phyloP scores from a whole-genome alignment of 345 rosid species.

The Eutrema yunnanense region DNA sequence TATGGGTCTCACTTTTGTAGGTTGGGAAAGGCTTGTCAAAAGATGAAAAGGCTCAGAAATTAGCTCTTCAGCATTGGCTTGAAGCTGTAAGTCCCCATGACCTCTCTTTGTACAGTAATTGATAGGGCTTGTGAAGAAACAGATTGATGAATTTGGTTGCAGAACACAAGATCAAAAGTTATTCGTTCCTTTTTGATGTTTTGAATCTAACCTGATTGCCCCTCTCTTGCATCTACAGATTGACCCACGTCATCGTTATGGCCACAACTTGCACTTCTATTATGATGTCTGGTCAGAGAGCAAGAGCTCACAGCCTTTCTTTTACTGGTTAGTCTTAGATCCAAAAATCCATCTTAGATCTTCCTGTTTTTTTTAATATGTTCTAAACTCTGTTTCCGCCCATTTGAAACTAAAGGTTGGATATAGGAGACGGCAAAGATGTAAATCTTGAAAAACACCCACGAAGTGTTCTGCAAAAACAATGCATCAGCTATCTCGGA shows the following conservation, averaged over 20 bases:
- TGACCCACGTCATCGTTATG: constrained; percentile 88
- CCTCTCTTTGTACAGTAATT: not conserved
- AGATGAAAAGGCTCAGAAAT: constrained; percentile 70
- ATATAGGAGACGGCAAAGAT: constrained; percentile 72
- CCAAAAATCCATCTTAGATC: not conserved
- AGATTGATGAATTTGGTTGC: not conserved
- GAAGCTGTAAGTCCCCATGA: constrained; percentile 55
- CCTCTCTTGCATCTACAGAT: constrained; percentile 39
- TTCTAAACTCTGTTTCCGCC: constrained; percentile 18
- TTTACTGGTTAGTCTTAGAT: constrained; percentile 47
- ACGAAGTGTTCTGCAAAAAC: constrained; percentile 45
- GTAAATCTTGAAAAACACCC: constrained; percentile 42
- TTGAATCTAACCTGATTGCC: not conserved
- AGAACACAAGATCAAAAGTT: not conserved
- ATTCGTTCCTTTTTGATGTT: not conserved
- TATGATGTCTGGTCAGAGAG: constrained; percentile 62
- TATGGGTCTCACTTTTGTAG: constrained; percentile 20
- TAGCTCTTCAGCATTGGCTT: constrained; percentile 79
- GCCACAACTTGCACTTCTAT: constrained; percentile 84
- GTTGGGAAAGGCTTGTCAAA: constrained; percentile 69
- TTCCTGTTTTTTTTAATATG: not conserved
- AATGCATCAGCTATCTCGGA: constrained; percentile 62
- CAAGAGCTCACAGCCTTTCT: constrained; percentile 65
- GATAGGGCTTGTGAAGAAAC: not conserved
- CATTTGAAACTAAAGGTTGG: constrained; percentile 52